Percentiles rank a stretch among this genome's conserved stretches.
These are phyloP conservation scores for Syzygium syzygioides DNA, from an alignment of 441 rosid species.

Conservation along the genomic window DNA sequence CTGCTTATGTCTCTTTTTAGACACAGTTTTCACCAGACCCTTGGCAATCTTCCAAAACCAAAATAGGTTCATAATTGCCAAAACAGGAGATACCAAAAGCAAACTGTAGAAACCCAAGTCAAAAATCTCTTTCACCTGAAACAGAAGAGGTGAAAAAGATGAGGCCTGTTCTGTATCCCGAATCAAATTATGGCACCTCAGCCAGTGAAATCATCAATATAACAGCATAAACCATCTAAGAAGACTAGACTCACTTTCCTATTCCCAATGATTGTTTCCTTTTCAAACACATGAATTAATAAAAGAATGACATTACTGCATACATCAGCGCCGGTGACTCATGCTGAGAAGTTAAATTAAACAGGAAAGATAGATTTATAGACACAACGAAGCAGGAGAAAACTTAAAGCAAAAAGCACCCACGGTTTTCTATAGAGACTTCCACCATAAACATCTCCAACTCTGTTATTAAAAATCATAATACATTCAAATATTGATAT, in stretches of 20 bases:
- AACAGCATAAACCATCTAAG: not conserved
- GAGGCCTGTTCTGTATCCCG: not conserved
- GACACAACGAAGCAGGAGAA: not conserved
- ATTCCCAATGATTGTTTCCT: not conserved
- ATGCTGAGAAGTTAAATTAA: not conserved
- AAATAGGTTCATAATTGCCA: constrained; percentile 48
- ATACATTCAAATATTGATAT: not conserved
- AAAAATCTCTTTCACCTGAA: constrained; percentile 59
- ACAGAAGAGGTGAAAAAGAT: not conserved
- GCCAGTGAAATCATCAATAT: not conserved
- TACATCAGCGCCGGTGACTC: not conserved
- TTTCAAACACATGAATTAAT: not conserved
- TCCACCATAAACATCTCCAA: not conserved
- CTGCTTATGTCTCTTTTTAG: constrained; percentile 41
- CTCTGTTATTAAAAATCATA: not conserved
- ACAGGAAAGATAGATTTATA: not conserved
- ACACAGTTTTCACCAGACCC: constrained; percentile 64
- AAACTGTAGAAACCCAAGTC: constrained; percentile 69
- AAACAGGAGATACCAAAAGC: constrained; percentile 34
- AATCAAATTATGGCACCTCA: not conserved
- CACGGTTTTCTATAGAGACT: not conserved
- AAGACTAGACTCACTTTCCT: not conserved
- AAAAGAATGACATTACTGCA: not conserved
- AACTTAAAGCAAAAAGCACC: not conserved
- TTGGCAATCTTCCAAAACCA: constrained; percentile 80